phyloP scores from a whole-genome alignment of 441 rosid genomes.

The Aleurites moluccanus region DNA sequence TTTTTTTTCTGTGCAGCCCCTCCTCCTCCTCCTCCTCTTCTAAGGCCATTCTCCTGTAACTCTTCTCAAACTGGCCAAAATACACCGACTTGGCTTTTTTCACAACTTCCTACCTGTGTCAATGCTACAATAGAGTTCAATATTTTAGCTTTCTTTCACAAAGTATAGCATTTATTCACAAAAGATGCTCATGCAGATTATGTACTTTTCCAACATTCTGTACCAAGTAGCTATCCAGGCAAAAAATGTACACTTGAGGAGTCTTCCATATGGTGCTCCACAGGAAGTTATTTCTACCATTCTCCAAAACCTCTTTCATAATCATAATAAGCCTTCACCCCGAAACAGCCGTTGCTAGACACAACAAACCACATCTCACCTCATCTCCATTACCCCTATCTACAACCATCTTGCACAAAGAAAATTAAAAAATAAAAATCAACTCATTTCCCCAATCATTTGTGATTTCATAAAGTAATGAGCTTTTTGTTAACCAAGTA shows the following conservation, averaged over 20 bases:
- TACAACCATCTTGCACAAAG: not conserved
- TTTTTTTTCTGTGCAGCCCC: too few species aligned
- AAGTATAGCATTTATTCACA: too few species aligned
- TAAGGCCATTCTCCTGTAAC: too few species aligned
- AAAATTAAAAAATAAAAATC: not conserved
- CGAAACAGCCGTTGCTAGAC: not conserved
- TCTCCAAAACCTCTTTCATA: not conserved
- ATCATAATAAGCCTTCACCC: not conserved
- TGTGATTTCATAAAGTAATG: not conserved
- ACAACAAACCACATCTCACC: too few species aligned
- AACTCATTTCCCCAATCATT: not conserved
- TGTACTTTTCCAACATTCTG: not conserved
- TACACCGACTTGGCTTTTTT: too few species aligned
- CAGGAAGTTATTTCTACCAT: not conserved
- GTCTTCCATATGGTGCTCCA: not conserved
- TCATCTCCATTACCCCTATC: not conserved
- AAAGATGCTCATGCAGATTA: too few species aligned
- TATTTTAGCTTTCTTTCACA: too few species aligned
- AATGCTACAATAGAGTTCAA: too few species aligned
- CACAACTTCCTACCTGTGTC: too few species aligned
- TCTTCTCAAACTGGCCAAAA: too few species aligned
- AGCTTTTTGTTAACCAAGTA: not conserved
- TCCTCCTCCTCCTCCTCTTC: too few species aligned
- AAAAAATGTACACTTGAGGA: not conserved
- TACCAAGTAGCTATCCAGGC: not conserved